These are phyloP conservation scores for Trichomonas tenax DNA, from an alignment of 208 protist species.

Conservation along the genomic window DNA sequence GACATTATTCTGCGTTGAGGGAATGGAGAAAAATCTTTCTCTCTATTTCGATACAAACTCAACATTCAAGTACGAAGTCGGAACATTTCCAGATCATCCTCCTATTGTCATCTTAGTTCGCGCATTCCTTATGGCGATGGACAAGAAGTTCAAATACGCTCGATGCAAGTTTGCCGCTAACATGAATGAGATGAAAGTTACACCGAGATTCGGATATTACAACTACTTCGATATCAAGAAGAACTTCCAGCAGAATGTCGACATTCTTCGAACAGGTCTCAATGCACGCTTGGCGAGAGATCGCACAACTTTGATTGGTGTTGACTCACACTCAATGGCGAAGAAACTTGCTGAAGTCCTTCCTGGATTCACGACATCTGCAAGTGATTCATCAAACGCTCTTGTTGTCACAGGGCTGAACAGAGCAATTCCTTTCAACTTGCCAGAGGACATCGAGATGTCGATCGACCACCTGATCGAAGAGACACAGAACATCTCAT, in stretches of 20 bases:
- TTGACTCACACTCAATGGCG: background rate
- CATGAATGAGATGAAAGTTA: background rate
- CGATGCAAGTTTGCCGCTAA: background rate
- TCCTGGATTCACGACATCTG: background rate
- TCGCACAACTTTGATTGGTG: background rate
- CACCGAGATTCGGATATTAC: background rate
- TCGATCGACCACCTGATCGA: background rate
- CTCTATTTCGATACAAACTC: background rate
- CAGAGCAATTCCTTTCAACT: background rate
- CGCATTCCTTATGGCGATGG: background rate
- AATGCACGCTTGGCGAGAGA: background rate
- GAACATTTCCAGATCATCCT: background rate
- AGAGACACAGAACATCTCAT: background rate
- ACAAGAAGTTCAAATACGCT: background rate
- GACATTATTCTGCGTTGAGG: background rate
- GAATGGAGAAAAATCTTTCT: background rate
- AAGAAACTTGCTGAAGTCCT: background rate
- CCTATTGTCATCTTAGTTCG: background rate
- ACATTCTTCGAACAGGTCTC: background rate
- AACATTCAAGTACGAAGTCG: background rate
- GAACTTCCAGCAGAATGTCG: background rate
- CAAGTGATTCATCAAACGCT: background rate
- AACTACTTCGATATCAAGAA: background rate
- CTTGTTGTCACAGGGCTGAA: background rate
- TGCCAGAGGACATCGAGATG: background rate